Conservation (phyloP, 2,329 filamentous ascomycete genomes). For the Alternaria sp. region DNA sequence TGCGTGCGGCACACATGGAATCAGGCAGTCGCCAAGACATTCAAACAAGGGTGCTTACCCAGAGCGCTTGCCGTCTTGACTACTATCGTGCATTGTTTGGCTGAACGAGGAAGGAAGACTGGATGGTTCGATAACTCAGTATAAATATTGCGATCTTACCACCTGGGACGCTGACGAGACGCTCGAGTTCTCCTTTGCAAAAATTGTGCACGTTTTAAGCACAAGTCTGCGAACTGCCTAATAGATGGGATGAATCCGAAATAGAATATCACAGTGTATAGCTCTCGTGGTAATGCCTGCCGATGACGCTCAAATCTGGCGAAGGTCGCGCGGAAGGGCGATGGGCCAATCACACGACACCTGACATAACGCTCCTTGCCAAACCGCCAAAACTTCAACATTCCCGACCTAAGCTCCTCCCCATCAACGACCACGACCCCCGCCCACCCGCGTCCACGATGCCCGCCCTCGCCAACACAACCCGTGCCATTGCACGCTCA, state of each 20-base stretch:
- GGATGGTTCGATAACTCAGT: neutral
- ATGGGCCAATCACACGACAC: conserved; percentile 9
- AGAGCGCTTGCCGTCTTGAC: neutral
- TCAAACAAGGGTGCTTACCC: neutral
- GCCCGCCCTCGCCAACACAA: conserved; percentile 56
- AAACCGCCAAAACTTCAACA: conserved; percentile 35
- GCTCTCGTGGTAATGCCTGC: neutral
- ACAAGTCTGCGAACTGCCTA: neutral
- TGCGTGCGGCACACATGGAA: neutral
- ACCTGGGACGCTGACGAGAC: neutral
- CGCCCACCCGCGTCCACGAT: conserved; percentile 50
- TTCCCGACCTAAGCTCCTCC: conserved; percentile 24
- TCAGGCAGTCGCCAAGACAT: conserved; percentile 1
- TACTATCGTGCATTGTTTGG: neutral
- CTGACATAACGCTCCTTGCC: conserved; percentile 18
- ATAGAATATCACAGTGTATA: neutral
- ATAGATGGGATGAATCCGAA: neutral
- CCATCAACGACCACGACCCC: conserved; percentile 30
- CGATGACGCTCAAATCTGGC: conserved; percentile 10
- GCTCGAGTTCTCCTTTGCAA: neutral
- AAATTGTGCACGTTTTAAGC: no score
- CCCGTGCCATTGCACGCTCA: conserved; percentile 55
- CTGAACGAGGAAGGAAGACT: neutral
- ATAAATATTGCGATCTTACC: neutral
- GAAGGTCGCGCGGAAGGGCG: conserved; percentile 1